Base-by-base conservation (phyloP, 2,329 filamentous ascomycete genomes). In the Ophiostoma novo-ulmi region DNA sequence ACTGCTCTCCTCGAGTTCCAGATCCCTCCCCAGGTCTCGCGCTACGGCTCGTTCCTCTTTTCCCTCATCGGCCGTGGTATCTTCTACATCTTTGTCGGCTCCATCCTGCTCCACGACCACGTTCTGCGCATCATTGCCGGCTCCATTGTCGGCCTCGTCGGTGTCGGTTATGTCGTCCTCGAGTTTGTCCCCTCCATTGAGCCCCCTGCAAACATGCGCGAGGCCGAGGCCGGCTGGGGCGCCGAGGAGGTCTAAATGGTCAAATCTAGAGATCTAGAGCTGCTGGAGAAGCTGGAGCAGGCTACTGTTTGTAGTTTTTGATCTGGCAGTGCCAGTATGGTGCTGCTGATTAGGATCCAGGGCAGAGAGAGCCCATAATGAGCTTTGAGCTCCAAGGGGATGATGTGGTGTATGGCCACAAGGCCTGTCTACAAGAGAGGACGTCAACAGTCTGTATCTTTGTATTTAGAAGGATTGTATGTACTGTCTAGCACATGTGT, bases 1-100 rank as follows among this genome's bases (percentile, higher is more conserved):
- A 89, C 92, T 74, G 90, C 85, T 65, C 85, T 91, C 67, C 86
- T 93, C 75, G 95, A 99, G 82, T 97, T 98, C 83, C 91, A 97
- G 81, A 94, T 97, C 76, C 94, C 95, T 68, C 92, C 94, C 72
- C 94, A 97, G 80, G 86, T 97, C 70, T 91, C 93, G 71, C 90
- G 93, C 82, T 97, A 98, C 84, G 94, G 93, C 70, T 97, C 93
- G 13, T 99, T 99, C 85, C 89, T 98, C 81, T 98, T 98, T 85
- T 97, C 92, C 71, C 98, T 99, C 85, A 83, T 98, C 76, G 95
- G 95, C 73, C 93, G 95, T 78, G 95, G 95, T 81, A 85, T 93
- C 79, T 98, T 99, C 85, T 99, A 99, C 86, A 87, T 98, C 81
- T 98, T 99, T 81, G 85, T 97, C 77, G 95, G 94, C 75, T 91